These are phyloP conservation scores for Cladosporium halotolerans DNA, from an alignment of 2,329 filamentous ascomycete species.

Conservation along the genomic window DNA sequence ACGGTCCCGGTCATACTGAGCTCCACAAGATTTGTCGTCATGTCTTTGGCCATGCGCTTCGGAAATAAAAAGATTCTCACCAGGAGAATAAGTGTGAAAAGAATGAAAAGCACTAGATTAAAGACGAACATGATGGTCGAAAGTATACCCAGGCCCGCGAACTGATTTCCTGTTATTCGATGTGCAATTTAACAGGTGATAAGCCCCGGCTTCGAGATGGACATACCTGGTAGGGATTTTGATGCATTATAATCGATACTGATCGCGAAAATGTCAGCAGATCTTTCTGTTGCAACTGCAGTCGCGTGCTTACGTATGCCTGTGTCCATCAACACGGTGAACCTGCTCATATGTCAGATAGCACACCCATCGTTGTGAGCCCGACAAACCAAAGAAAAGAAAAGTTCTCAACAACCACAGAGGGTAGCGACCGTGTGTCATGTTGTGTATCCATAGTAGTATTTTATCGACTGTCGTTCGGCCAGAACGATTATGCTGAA, in stretches of 20 bases:
- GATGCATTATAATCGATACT: slow-evolving; percentile 15
- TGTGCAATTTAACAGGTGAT: background rate
- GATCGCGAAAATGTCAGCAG: background rate
- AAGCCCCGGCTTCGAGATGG: background rate
- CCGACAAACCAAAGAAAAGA: slow-evolving; percentile 11
- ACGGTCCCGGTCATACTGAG: slow-evolving; percentile 9
- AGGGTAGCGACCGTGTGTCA: background rate
- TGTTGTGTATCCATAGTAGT: background rate
- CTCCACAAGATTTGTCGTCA: slow-evolving; percentile 9
- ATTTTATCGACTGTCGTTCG: background rate
- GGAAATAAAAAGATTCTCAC: slow-evolving; percentile 12
- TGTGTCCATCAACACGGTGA: slow-evolving; percentile 16
- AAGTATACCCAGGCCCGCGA: slow-evolving; percentile 13
- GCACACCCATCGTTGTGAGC: background rate
- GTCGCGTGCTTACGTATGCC: slow-evolving; percentile 8
- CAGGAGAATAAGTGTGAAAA: slow-evolving; percentile 12
- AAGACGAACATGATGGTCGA: slow-evolving; percentile 18
- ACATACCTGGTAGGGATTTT: slow-evolving; percentile 14
- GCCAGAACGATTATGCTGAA: background rate
- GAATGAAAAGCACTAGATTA: slow-evolving; percentile 13
- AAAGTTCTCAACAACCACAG: slow-evolving; percentile 13
- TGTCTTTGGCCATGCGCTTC: slow-evolving; percentile 5
- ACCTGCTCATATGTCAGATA: background rate
- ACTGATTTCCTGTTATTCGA: slow-evolving; percentile 3
- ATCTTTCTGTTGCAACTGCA: background rate